Evolutionary conservation across 352 stramenopile genomes (phyloP).

Genomic region (Plasmopara halstedii): DNA sequence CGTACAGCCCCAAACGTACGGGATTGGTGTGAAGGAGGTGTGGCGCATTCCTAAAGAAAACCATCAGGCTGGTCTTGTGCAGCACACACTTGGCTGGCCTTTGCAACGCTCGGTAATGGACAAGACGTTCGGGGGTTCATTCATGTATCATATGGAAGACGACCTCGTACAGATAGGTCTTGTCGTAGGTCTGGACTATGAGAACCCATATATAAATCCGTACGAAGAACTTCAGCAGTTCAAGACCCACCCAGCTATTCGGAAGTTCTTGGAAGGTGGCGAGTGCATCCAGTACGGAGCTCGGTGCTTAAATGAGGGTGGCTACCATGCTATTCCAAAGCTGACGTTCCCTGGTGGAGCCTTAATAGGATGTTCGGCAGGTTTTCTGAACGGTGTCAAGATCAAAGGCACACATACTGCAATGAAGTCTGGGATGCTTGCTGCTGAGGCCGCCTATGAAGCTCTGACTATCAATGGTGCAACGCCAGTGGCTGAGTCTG

Average conservation of each 20-base stretch:
- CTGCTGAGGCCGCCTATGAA: slow-evolving; percentile 94
- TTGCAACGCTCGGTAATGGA: slow-evolving; percentile 88
- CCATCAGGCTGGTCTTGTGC: slow-evolving; percentile 91
- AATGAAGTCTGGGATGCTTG: slow-evolving; percentile 98
- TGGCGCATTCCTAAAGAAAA: slow-evolving; percentile 89
- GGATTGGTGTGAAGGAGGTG: slow-evolving; percentile 99
- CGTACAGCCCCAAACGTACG: slow-evolving; percentile 94
- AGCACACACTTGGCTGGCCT: slow-evolving; percentile 98
- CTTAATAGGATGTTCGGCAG: slow-evolving; percentile 95
- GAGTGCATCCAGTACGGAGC: slow-evolving; percentile 97
- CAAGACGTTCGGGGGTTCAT: slow-evolving; percentile 96
- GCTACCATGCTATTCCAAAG: slow-evolving; percentile 97
- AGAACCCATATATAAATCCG: slow-evolving; percentile 98
- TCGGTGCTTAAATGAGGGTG: slow-evolving; percentile 91
- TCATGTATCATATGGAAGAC: slow-evolving; percentile 99
- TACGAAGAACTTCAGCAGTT: slow-evolving; percentile 99
- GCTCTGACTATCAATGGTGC: slow-evolving; percentile 44
- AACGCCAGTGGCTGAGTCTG: slow-evolving; percentile 57
- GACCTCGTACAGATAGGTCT: slow-evolving; percentile 93
- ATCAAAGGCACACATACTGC: slow-evolving; percentile 99
- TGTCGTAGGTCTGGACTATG: slow-evolving; percentile 98
- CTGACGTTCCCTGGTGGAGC: slow-evolving; percentile 96
- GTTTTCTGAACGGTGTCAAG: slow-evolving; percentile 98
- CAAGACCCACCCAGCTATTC: slow-evolving; percentile 96
- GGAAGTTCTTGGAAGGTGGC: slow-evolving; percentile 91